These are phyloP conservation scores for Epichloe hybrida DNA, from an alignment of 2,329 filamentous ascomycete species.

Conservation along the genomic window DNA sequence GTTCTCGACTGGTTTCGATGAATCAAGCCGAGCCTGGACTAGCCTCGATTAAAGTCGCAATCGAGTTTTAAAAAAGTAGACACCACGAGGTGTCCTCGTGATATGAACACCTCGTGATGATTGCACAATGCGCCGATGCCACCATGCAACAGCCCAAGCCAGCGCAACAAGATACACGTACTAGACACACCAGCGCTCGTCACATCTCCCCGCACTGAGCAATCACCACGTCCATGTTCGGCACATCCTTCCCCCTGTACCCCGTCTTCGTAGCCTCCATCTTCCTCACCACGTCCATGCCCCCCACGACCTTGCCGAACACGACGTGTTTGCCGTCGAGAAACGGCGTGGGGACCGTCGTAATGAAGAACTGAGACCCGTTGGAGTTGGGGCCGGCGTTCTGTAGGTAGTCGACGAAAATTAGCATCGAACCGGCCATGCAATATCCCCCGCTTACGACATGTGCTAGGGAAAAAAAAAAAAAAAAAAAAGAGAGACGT, in stretches of 20 bases:
- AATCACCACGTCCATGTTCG: constrained; percentile 72
- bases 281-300: constrained; percentile 83
- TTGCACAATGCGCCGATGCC: no score
- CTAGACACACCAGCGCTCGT: constrained; percentile 29
- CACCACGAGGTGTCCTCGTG: no score
- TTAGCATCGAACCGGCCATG: not conserved
- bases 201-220: constrained; percentile 90
- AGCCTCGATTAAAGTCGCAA: no score
- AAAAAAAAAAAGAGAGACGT: constrained; percentile 23
- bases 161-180: not conserved
- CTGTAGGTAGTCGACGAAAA: constrained; percentile 26
- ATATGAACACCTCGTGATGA: no score
- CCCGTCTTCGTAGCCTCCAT: constrained; percentile 84
- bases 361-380: constrained; percentile 96
- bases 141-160: not conserved
- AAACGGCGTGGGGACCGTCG: constrained; percentile 73
- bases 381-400: constrained; percentile 89
- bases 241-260: constrained; percentile 59
- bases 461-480: not conserved
- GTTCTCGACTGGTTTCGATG: no score
- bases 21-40: no score
- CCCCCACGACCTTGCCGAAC: constrained; percentile 79
- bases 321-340: constrained; percentile 90
- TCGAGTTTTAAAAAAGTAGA: no score
- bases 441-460: no score